Evolutionary conservation across 805 yeast species (phyloP).

Genomic region (Jamesozyma piceae): DNA sequence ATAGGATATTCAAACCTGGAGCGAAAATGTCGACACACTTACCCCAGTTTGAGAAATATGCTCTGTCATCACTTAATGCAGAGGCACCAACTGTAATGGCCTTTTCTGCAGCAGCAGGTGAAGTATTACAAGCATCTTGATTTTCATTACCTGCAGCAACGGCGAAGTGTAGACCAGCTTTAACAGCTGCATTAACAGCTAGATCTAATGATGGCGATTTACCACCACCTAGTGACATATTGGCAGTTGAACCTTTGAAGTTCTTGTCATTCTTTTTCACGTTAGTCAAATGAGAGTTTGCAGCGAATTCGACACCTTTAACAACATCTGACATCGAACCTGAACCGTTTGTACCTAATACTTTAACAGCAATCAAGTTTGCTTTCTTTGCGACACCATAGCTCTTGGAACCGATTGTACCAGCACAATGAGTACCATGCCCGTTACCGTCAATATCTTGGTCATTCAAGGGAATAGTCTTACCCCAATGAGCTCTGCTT

Average conservation of each 20-base stretch:
- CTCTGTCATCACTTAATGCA: constrained; percentile 79
- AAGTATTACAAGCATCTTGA: constrained; percentile 83
- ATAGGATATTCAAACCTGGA: constrained; percentile 84
- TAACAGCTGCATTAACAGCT: constrained; percentile 84
- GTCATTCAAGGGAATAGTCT: constrained; percentile 65
- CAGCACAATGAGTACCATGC: constrained; percentile 97
- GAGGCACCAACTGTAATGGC: constrained; percentile 95
- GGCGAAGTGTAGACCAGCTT: constrained; percentile 82
- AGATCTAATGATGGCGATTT: constrained; percentile 76
- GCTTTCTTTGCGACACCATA: constrained; percentile 84
- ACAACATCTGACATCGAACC: constrained; percentile 79
- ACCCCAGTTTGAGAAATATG: constrained; percentile 93
- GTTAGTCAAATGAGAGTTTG: constrained; percentile 49
- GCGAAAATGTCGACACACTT: constrained; percentile 93
- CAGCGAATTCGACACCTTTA: constrained; percentile 79
- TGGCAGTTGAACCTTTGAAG: constrained; percentile 78
- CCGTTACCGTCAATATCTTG: constrained; percentile 77
- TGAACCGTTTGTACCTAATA: constrained; percentile 70
- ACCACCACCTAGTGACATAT: constrained; percentile 94
- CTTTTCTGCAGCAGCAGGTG: constrained; percentile 80
- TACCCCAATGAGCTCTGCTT: constrained; percentile 82
- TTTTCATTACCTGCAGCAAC: constrained; percentile 96
- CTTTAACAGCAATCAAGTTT: constrained; percentile 72
- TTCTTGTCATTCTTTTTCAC: constrained; percentile 38
- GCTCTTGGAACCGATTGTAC: constrained; percentile 72